Evolutionary conservation across 352 stramenopile genomes (phyloP).

Genomic region (Phytophthora colocasiae): DNA sequence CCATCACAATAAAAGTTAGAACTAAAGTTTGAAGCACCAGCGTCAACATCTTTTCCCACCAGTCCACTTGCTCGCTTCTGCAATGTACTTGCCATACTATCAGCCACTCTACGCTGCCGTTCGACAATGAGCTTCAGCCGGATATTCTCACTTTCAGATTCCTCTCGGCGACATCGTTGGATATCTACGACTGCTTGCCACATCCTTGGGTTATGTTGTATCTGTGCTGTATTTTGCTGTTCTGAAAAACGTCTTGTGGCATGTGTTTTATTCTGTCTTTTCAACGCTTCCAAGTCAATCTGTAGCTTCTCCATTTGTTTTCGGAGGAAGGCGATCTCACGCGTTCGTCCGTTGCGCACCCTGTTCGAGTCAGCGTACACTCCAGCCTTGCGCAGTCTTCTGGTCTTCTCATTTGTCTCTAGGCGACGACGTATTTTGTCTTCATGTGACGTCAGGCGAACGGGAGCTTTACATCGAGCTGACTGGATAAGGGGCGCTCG

Average conservation of each 20-base stretch:
- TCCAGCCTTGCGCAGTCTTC: conserved; percentile 18
- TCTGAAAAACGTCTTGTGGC: background rate
- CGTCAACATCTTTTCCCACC: background rate
- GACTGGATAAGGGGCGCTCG: conserved; percentile 15
- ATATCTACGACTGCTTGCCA: conserved; percentile 27
- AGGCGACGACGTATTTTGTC: conserved; percentile 11
- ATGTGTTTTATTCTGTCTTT: background rate
- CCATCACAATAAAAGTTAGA: background rate
- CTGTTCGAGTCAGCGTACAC: conserved; percentile 38
- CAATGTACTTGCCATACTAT: conserved; percentile 9
- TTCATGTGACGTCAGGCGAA: conserved; percentile 10
- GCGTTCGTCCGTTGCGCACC: conserved; percentile 27
- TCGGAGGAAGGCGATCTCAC: conserved; percentile 48
- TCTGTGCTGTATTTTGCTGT: background rate
- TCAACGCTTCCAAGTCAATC: conserved; percentile 16
- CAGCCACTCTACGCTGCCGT: conserved; percentile 22
- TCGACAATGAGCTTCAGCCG: conserved; percentile 48
- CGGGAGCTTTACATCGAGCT: conserved; percentile 23
- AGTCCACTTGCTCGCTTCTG: conserved; percentile 16
- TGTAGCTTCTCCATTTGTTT: conserved; percentile 40
- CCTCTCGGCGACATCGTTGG: conserved; percentile 37
- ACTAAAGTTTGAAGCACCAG: background rate
- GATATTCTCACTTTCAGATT: conserved; percentile 48
- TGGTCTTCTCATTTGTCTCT: conserved; percentile 25
- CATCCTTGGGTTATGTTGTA: conserved; percentile 7